Percentiles rank a stretch among this genome's conserved stretches.
Conservation (phyloP, 2,329 filamentous ascomycete genomes). For the Hypoxylon sp. region DNA sequence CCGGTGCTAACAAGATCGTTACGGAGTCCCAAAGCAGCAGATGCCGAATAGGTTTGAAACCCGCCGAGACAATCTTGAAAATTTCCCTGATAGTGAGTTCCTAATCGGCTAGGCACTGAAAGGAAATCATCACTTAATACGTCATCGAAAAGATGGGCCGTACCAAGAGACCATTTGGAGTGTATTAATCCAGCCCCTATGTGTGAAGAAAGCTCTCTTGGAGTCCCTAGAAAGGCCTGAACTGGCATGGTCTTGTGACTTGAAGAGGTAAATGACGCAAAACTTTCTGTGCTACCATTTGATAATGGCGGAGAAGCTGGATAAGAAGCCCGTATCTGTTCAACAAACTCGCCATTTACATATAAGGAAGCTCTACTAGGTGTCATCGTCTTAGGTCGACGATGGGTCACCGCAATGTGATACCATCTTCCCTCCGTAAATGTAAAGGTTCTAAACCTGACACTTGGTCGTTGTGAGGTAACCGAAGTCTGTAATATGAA, state of each 20-base stretch:
- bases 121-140: constrained; percentile 91
- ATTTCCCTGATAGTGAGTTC: constrained; percentile 92
- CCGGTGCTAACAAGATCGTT: constrained; percentile 93
- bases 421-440: constrained; percentile 90
- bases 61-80: constrained; percentile 96
- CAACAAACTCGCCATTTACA: constrained; percentile 92
- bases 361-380: constrained; percentile 89
- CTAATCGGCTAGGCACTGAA: constrained; percentile 90
- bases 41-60: constrained; percentile 96
- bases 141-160: constrained; percentile 90
- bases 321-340: constrained; percentile 91
- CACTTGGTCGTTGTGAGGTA: constrained; percentile 85
- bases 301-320: constrained; percentile 80
- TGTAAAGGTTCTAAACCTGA: constrained; percentile 87
- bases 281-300: constrained; percentile 75
- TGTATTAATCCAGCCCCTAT: constrained; percentile 79
- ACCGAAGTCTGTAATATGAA: constrained; percentile 98
- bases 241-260: constrained; percentile 75
- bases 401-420: constrained; percentile 90
- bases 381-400: constrained; percentile 79
- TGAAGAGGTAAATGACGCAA: constrained; percentile 76
- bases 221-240: constrained; percentile 94
- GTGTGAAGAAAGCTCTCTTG: constrained; percentile 84
- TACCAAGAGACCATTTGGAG: constrained; percentile 90
- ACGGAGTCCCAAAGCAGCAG: constrained; percentile 88